A percentile compares a stretch with the other conserved stretches of the same genome.
phyloP scores from a whole-genome alignment of 2,329 filamentous ascomycete species.

The Dichotomopilus funicola region DNA sequence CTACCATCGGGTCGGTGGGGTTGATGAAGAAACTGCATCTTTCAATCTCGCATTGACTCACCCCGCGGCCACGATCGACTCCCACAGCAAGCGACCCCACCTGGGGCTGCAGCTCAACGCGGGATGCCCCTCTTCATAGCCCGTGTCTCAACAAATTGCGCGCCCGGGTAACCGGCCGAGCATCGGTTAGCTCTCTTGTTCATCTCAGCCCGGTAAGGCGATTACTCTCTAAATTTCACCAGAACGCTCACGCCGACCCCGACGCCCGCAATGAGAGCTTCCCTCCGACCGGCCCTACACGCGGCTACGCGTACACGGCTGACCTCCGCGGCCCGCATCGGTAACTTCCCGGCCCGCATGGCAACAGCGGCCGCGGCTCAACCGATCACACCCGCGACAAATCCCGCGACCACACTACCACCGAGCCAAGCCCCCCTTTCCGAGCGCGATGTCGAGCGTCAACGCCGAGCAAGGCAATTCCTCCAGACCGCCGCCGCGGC shows the following conservation, averaged over 20 bases:
- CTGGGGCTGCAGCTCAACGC: slow-evolving; percentile 9
- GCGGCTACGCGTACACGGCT: not conserved
- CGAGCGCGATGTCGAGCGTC: slow-evolving; percentile 1
- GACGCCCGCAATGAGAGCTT: slow-evolving; percentile 2
- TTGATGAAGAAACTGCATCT: not conserved
- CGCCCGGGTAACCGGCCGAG: not conserved
- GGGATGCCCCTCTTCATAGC: slow-evolving; percentile 7
- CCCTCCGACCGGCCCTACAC: not conserved
- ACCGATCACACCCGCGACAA: not conserved
- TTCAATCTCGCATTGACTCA: slow-evolving; percentile 7
- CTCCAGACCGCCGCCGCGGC: slow-evolving; percentile 52
- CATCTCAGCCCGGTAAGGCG: not conserved
- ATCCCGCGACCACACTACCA: not conserved
- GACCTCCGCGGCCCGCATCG: not conserved
- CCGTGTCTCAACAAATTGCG: slow-evolving; percentile 10
- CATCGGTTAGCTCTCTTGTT: not conserved
- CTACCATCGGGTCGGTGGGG: too few species aligned
- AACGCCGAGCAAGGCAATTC: slow-evolving; percentile 19
- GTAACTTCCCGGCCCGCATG: slow-evolving; percentile 2
- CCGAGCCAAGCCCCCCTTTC: not conserved
- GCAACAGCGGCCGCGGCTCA: slow-evolving; percentile 9
- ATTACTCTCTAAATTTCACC: not conserved
- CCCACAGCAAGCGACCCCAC: slow-evolving; percentile 8
- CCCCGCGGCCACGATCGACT: not conserved
- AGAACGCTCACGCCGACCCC: not conserved